Evolutionary conservation across 805 yeast genomes (phyloP), one percentile per base, ranked within the genome.

Genomic region (Candida peoriensis): DNA sequence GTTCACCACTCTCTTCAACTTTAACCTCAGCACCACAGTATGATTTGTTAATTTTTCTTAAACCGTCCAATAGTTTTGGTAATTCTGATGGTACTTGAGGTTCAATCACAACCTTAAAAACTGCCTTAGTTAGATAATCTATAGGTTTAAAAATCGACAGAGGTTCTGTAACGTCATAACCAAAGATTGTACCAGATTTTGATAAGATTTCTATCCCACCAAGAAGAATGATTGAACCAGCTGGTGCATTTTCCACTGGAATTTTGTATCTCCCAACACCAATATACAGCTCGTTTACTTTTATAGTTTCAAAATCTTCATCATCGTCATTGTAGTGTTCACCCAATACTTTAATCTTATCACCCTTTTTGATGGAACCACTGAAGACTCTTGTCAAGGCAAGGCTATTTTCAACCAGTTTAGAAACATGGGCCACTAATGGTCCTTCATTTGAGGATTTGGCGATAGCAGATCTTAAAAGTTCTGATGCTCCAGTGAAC

Each of bases 1-100:
- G 86, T 48, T 88, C 97, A 2, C 97, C 96, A 33, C 89, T 81
- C 45, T 85, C 95, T 54, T 87, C 96, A 1, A 82, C 86, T 43
- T 71, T 76, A n/a, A 84, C 63, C 15, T 69, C 69, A 24, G 78
- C 66, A 4, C 88, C 81, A 8, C 81, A 70, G 51, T 85, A 89
- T 1, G 79, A 63, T 44, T 72, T 74, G 47, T 71, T 71, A 20
- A 84, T 60, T 37, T 67, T 72, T 38, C 81, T 67, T 31, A 93
- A 60, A 0, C 87, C 89, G n/a, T 74, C 78, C 11, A 80, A 62
- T 46, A 93, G 63, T 40, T 71, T 72, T 0, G 95, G 90, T 13
- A 84, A 60, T 37, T 89, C 95, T 0, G 84, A 70, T 0, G 96
- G 96, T 19, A 72, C 67, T 12, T 71, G 66, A 0, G 97, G 94